Evolutionary conservation across 2,329 filamentous ascomycete species (phyloP), one percentile per base, ranked within the genome.

Genomic region (Emydomyces testavorans): DNA sequence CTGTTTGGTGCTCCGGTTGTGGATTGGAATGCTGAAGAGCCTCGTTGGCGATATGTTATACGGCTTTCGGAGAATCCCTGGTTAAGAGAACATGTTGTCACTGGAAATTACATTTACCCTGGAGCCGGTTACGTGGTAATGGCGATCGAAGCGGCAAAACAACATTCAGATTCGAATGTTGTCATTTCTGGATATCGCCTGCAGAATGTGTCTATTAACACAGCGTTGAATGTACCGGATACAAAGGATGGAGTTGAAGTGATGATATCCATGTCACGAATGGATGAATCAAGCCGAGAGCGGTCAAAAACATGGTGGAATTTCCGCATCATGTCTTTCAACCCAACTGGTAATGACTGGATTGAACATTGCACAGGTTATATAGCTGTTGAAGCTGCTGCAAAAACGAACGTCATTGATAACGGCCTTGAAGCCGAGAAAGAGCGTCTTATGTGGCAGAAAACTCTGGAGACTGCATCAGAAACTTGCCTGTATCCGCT

Each of bases 341-440:
- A 60, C 42, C 46, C 52, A 3, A 53, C 52, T 7, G 56, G 54
- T 7, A 54, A 60, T 16, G 51, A 58, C 10, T 66, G 63, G 64
- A 59, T 57, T 21, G 60, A 66, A 37, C 61, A 67, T 49, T 65
- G 63, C 49, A 55, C 53, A 31, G 65, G 63, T 1, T 54, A 59
- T 26, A 57, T 66, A 16, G 48, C 53, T 4, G 49, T 59, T 5
- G 59, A 65, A 7, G 11, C 31, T 20, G 13, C 32, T 28, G 6
- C 21, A 13, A 26, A 50, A 20, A 26, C 48, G 1, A 50, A 51
- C 20, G 46, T 48, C 10, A 53, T 59, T 23, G 58, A 58, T 34
- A 43, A 46, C 15, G 56, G 57, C 7, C 47, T 51, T n/a, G 57
- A 60, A 46, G 51, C n/a, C 6, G 50, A 50, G 26, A 53, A 51